Percentiles rank a stretch among this genome's conserved stretches.
These are phyloP conservation scores for Aspergillus campestris DNA, from an alignment of 495 filamentous ascomycete genomes.

Conservation along the genomic window DNA sequence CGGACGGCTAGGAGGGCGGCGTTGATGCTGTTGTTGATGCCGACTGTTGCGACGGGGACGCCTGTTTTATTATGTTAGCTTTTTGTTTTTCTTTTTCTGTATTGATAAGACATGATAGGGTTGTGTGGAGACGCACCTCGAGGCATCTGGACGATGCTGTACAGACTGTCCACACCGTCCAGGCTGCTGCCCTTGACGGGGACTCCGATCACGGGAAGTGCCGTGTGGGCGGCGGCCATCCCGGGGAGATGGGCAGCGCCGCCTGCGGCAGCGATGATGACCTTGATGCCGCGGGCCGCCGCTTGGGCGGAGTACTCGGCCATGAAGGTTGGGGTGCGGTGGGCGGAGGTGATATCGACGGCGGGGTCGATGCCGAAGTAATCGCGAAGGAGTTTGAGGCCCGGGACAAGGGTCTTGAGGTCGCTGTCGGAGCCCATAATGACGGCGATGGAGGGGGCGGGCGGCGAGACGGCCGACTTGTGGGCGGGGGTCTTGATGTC, in stretches of 20 bases:
- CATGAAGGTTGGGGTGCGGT: slow-evolving; percentile 84
- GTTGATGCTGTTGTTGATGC: slow-evolving; percentile 90
- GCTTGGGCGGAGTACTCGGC: slow-evolving; percentile 63
- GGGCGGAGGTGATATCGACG: slow-evolving; percentile 84
- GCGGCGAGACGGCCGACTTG: slow-evolving; percentile 24
- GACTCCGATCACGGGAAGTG: slow-evolving; percentile 88
- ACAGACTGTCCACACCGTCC: slow-evolving; percentile 82
- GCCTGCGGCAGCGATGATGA: slow-evolving; percentile 91
- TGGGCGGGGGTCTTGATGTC: slow-evolving; percentile 35
- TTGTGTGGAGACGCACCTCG: slow-evolving; percentile 31
- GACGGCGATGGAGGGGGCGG: slow-evolving; percentile 62
- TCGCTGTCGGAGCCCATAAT: slow-evolving; percentile 97
- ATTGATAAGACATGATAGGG: background rate
- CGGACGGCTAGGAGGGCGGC: slow-evolving; percentile 82
- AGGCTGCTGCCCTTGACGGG: slow-evolving; percentile 80
- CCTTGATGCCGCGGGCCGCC: slow-evolving; percentile 62
- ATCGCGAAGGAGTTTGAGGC: slow-evolving; percentile 64
- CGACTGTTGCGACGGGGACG: slow-evolving; percentile 80
- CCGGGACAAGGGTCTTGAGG: slow-evolving; percentile 66
- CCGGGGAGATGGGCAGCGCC: slow-evolving; percentile 89
- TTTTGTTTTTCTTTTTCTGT: background rate
- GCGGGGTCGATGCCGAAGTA: slow-evolving; percentile 66
- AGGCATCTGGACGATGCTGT: slow-evolving; percentile 94
- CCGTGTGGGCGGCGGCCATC: slow-evolving; percentile 79
- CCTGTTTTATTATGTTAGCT: slow-evolving; percentile 35